phyloP scores from a whole-genome alignment of 2,329 filamentous ascomycete species.

The Cytospora mali region DNA sequence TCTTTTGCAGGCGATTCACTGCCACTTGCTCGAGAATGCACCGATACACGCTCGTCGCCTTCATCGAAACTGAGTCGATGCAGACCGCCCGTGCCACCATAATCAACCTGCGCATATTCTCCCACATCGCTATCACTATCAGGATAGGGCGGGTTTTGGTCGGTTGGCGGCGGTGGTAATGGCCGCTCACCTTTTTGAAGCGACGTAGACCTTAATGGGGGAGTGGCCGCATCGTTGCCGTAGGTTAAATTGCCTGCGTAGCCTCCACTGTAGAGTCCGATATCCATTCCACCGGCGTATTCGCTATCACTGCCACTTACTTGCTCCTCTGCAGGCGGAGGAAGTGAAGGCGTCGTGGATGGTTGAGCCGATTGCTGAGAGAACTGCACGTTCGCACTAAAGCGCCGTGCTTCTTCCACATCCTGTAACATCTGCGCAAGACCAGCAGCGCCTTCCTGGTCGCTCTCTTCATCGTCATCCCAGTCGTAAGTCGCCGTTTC shows the following conservation, averaged over 20 bases:
- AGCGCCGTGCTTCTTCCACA: slow-evolving; percentile 73
- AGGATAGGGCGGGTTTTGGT: slow-evolving; percentile 42
- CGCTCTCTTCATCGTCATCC: slow-evolving; percentile 72
- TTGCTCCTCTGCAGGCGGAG: slow-evolving; percentile 54
- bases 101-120: slow-evolving; percentile 71
- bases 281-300: slow-evolving; percentile 66
- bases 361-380: slow-evolving; percentile 39
- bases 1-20: slow-evolving; percentile 70
- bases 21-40: slow-evolving; percentile 58
- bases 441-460: slow-evolving; percentile 84
- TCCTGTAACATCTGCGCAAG: slow-evolving; percentile 82
- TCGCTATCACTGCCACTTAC: slow-evolving; percentile 68
- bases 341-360: slow-evolving; percentile 41
- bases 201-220: slow-evolving; percentile 39
- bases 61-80: slow-evolving; percentile 89
- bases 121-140: slow-evolving; percentile 46
- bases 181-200: slow-evolving; percentile 24
- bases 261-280: slow-evolving; percentile 74
- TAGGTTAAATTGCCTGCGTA: slow-evolving; percentile 59
- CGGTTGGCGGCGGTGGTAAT: slow-evolving; percentile 39
- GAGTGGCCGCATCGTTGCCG: slow-evolving; percentile 49
- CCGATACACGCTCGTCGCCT: slow-evolving; percentile 74
- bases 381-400: slow-evolving; percentile 55
- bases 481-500: slow-evolving; percentile 43
- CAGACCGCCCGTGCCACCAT: slow-evolving; percentile 85